phyloP scores from a whole-genome alignment of 352 stramenopile species.

The Globisporangium alternatum region DNA sequence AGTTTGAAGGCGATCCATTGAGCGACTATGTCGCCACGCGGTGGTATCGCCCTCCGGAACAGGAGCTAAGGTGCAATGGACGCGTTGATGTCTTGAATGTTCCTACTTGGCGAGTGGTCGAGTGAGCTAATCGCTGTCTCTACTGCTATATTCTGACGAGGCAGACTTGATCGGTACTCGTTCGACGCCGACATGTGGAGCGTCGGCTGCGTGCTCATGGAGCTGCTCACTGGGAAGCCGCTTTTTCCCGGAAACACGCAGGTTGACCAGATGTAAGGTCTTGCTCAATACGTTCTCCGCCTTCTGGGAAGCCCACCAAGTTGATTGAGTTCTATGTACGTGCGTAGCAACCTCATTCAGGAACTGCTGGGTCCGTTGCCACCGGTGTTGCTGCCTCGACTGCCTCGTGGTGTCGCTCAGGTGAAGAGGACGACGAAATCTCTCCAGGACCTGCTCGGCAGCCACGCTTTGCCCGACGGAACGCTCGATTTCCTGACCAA shows the following conservation, averaged over 20 bases:
- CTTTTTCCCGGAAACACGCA: conserved; percentile 77
- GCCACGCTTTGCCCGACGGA: conserved; percentile 42
- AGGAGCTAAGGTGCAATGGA: conserved; percentile 58
- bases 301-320: neutral
- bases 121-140: neutral
- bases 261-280: conserved; percentile 71
- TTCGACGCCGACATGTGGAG: conserved; percentile 85
- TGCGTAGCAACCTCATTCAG: conserved; percentile 62
- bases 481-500: conserved; percentile 64
- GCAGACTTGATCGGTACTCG: conserved; percentile 71
- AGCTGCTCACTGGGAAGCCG: conserved; percentile 70
- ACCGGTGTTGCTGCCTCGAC: conserved; percentile 27
- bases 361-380: conserved; percentile 62
- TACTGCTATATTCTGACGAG: neutral
- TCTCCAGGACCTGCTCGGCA: conserved; percentile 40
- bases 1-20: conserved; percentile 74
- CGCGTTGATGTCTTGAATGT: too few relatives aligned
- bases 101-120: neutral
- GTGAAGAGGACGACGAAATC: conserved; percentile 42
- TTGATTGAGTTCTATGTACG: neutral
- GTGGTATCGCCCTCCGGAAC: conserved; percentile 81
- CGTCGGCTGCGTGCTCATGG: conserved; percentile 71
- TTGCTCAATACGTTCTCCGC: neutral
- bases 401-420: conserved; percentile 48
- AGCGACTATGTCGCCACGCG: conserved; percentile 80